Conservation (phyloP, 352 stramenopile genomes). For the Lagenidium giganteum region DNA sequence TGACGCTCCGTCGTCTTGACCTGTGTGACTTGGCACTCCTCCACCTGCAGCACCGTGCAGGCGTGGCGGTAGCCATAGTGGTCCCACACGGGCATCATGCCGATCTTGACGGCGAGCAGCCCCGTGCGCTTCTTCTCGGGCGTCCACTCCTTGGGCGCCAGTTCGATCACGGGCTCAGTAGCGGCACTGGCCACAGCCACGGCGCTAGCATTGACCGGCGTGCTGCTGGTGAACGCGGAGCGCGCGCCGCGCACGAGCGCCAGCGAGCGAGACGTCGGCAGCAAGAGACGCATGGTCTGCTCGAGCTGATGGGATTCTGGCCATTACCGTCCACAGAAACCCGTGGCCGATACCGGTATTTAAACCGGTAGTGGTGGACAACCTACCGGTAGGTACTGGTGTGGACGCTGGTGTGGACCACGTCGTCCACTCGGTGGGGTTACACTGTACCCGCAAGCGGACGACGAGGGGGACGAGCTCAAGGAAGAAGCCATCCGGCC, state of each 20-base stretch:
- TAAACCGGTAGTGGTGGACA: no score
- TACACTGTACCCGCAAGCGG: no score
- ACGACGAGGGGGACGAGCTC: no score
- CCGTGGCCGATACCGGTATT: no score
- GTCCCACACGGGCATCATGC: conserved; percentile 99
- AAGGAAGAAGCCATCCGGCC: no score
- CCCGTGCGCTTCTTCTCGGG: conserved; percentile 86
- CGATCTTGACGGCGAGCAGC: conserved; percentile 94
- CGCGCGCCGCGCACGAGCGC: conserved; percentile 5
- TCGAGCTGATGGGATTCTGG: no score
- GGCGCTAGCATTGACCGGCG: neutral
- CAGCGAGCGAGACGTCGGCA: conserved; percentile 5
- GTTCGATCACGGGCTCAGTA: conserved; percentile 1
- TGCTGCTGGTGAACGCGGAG: neutral
- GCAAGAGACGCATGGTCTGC: conserved; percentile 11
- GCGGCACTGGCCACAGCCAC: neutral
- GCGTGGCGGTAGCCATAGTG: conserved; percentile 95
- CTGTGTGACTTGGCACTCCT: conserved; percentile 90
- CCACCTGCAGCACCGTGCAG: conserved; percentile 91
- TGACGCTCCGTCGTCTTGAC: conserved; percentile 91
- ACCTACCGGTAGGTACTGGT: no score
- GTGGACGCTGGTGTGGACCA: no score
- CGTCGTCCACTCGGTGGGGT: no score
- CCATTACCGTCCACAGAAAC: no score
- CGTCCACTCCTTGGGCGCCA: conserved; percentile 38